phyloP scores from a whole-genome alignment of 306 rosid genomes.

The Acmispon strigosus region DNA sequence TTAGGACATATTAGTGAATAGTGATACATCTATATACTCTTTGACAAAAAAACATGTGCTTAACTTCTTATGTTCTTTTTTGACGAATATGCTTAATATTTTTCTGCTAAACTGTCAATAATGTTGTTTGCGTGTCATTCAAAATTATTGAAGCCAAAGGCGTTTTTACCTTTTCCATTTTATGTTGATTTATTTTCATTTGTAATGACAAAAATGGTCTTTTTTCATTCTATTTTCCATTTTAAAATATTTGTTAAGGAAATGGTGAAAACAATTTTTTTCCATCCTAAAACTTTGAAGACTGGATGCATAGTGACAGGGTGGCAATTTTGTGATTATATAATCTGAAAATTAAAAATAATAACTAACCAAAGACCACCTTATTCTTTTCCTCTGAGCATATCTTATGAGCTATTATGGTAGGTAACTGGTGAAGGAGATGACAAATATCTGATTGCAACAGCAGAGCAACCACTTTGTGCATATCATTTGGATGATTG shows the following conservation, averaged over 20 bases:
- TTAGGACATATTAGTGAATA: not conserved
- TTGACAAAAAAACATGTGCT: not conserved
- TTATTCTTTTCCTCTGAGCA: not conserved
- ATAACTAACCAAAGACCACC: too few relatives aligned
- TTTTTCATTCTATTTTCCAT: not conserved
- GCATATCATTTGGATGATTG: conserved; percentile 87
- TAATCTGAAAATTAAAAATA: too few relatives aligned
- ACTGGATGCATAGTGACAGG: too few relatives aligned
- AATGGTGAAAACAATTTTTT: not conserved
- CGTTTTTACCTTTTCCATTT: not conserved
- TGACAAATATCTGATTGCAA: conserved; percentile 95
- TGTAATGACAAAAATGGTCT: not conserved
- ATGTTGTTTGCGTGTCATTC: not conserved
- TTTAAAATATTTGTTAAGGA: not conserved
- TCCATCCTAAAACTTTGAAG: not conserved
- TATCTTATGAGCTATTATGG: not conserved
- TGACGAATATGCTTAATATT: not conserved
- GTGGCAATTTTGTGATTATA: too few relatives aligned
- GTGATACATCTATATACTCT: not conserved
- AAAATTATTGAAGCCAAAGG: not conserved
- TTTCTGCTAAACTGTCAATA: too few relatives aligned
- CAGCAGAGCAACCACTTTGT: conserved; percentile 94
- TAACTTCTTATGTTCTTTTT: not conserved
- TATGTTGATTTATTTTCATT: not conserved
- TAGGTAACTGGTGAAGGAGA: conserved; percentile 99